Evolutionary conservation across 768 basidiomycete species (phyloP).

Genomic region (Leucosporidium yakuticum): DNA sequence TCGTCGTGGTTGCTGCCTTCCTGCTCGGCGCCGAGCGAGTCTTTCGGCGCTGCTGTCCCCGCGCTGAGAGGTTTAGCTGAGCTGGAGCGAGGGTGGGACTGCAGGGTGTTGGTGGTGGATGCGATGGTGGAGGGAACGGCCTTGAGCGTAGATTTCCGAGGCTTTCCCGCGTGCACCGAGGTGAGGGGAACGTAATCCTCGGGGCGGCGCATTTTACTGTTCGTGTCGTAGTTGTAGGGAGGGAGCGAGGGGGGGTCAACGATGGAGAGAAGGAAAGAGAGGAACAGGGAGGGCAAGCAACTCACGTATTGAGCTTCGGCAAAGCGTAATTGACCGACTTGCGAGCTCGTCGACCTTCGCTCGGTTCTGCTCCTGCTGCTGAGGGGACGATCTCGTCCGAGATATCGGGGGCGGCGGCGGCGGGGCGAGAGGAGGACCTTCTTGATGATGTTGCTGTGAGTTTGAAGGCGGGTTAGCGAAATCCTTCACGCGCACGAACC

Average conservation of each 20-base stretch:
- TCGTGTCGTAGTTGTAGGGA: too few relatives aligned
- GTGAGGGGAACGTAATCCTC: constrained; percentile 33
- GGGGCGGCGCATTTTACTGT: constrained; percentile 36
- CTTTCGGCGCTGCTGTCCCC: constrained; percentile 37
- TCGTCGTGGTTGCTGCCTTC: constrained; percentile 70
- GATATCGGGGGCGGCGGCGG: too few relatives aligned
- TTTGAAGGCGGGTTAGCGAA: too few relatives aligned
- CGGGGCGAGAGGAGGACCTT: too few relatives aligned
- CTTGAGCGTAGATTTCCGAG: constrained; percentile 25
- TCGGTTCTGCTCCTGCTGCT: too few relatives aligned
- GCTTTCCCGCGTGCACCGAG: constrained; percentile 11
- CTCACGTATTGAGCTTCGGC: constrained; percentile 38
- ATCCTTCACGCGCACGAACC: too few relatives aligned
- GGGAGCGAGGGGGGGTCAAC: background rate
- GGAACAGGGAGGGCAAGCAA: background rate
- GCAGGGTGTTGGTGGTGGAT: too few relatives aligned
- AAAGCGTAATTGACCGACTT: constrained; percentile 38
- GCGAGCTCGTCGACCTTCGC: constrained; percentile 31
- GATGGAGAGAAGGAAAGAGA: background rate
- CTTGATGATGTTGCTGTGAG: too few relatives aligned
- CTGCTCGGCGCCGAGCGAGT: too few relatives aligned
- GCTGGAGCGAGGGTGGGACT: too few relatives aligned
- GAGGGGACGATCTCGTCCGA: too few relatives aligned
- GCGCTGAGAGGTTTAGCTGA: constrained; percentile 43
- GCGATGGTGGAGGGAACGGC: background rate